Percentiles rank a stretch among this genome's conserved stretches.
phyloP scores from a whole-genome alignment of 305 asterid species.

The Solanum chacoense region DNA sequence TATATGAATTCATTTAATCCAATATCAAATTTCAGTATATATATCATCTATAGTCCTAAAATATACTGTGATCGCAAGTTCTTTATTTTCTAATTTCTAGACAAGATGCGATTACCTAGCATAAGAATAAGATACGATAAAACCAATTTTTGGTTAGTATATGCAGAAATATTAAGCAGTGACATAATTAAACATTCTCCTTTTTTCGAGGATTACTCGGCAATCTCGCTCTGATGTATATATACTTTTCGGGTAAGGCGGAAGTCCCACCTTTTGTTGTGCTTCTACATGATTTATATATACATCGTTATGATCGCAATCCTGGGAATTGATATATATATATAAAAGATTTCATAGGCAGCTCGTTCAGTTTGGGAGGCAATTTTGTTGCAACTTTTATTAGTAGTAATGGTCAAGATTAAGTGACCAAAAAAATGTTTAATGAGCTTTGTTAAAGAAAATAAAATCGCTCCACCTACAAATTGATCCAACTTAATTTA shows the following conservation, averaged over 20 bases:
- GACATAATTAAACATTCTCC: too few species aligned
- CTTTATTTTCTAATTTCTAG: neutral
- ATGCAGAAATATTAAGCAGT: too few species aligned
- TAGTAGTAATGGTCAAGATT: neutral
- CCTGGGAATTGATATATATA: too few species aligned
- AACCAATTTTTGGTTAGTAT: too few species aligned
- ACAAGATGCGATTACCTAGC: too few species aligned
- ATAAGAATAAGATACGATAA: too few species aligned
- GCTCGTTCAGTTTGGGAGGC: neutral
- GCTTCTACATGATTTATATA: too few species aligned
- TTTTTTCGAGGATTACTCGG: too few species aligned
- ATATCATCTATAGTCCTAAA: neutral
- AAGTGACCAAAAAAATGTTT: neutral
- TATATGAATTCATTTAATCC: neutral
- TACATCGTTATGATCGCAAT: too few species aligned
- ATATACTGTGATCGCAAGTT: neutral
- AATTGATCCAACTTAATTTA: neutral
- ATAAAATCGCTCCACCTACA: neutral
- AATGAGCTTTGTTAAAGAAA: neutral
- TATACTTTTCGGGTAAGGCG: too few species aligned
- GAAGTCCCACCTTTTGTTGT: too few species aligned
- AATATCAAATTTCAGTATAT: neutral
- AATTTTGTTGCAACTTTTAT: neutral
- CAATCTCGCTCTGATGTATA: too few species aligned
- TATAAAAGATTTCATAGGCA: neutral